Evolutionary conservation across 495 filamentous ascomycete species (phyloP).

Genomic region (Echria macrotheca): DNA sequence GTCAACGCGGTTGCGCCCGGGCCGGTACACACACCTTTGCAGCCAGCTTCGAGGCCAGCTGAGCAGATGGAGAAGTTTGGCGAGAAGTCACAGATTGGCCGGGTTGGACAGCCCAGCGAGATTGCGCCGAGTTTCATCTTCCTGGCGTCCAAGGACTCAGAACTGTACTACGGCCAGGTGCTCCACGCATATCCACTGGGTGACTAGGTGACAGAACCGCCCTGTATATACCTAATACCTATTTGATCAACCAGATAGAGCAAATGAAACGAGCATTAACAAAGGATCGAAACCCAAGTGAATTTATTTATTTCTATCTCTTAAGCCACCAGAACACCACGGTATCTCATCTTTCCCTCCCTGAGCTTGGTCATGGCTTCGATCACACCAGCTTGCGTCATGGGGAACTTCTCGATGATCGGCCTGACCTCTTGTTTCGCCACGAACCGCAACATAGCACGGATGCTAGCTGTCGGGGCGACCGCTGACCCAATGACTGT

Average conservation of each 20-base stretch:
- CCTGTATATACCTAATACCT: no score
- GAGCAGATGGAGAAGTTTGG: constrained; percentile 53
- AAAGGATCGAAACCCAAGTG: no score
- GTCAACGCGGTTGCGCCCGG: constrained; percentile 61
- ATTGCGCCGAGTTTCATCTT: constrained; percentile 60
- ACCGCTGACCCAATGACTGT: not conserved
- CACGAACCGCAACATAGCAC: not conserved
- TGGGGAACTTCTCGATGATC: constrained; percentile 2
- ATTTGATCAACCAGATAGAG: no score
- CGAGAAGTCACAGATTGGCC: constrained; percentile 37
- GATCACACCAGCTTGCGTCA: not conserved
- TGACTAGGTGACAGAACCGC: no score
- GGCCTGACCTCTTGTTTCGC: not conserved
- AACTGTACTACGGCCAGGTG: constrained; percentile 53
- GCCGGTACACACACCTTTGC: constrained; percentile 55
- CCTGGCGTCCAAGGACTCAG: constrained; percentile 49
- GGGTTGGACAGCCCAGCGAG: constrained; percentile 57
- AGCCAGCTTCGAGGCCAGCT: constrained; percentile 45
- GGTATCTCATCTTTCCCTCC: constrained; percentile 1
- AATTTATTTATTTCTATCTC: no score
- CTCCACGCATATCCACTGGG: constrained; percentile 37
- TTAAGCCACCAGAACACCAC: constrained; percentile 1
- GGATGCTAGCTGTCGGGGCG: not conserved
- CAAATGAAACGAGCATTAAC: no score
- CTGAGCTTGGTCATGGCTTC: not conserved